A percentile compares a stretch with the other conserved stretches of the same genome.
These are phyloP conservation scores for Peniophora sp. DNA, from an alignment of 1,284 basidiomycete genomes.

Conservation along the genomic window DNA sequence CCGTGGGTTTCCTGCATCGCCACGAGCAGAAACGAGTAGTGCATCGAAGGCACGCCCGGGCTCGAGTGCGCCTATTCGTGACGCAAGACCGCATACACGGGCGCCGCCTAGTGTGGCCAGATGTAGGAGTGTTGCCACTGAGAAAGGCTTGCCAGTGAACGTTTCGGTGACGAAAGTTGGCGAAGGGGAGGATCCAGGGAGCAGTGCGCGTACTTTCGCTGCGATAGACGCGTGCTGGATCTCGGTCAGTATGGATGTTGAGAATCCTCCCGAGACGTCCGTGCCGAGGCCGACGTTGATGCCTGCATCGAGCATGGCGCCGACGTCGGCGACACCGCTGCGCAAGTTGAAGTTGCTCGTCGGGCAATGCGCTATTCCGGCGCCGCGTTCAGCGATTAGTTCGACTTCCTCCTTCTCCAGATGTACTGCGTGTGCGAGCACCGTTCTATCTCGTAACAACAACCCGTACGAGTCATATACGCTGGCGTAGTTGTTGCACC, in stretches of 20 bases:
- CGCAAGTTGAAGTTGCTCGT: conserved; percentile 88
- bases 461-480: conserved; percentile 83
- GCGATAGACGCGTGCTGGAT: conserved; percentile 80
- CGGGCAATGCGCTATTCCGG: conserved; percentile 90
- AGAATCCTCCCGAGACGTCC: conserved; percentile 88
- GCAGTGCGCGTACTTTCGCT: conserved; percentile 63
- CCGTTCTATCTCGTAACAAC: conserved; percentile 68
- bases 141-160: conserved; percentile 61
- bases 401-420: conserved; percentile 68
- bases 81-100: conserved; percentile 66
- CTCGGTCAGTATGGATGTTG: conserved; percentile 75
- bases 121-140: conserved; percentile 75
- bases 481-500: conserved; percentile 53
- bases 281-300: conserved; percentile 91
- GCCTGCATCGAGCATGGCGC: conserved; percentile 72
- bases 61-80: conserved; percentile 72
- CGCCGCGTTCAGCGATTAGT: conserved; percentile 57
- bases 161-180: conserved; percentile 11
- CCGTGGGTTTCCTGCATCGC: conserved; percentile 48
- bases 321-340: conserved; percentile 78
- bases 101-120: conserved; percentile 93
- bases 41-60: conserved; percentile 90
- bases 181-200: conserved; percentile 3
- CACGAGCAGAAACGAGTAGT: conserved; percentile 52
- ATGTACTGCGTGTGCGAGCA: conserved; percentile 88